Conservation (phyloP, 345 rosid genomes). For the Aquilaria sinensis region DNA sequence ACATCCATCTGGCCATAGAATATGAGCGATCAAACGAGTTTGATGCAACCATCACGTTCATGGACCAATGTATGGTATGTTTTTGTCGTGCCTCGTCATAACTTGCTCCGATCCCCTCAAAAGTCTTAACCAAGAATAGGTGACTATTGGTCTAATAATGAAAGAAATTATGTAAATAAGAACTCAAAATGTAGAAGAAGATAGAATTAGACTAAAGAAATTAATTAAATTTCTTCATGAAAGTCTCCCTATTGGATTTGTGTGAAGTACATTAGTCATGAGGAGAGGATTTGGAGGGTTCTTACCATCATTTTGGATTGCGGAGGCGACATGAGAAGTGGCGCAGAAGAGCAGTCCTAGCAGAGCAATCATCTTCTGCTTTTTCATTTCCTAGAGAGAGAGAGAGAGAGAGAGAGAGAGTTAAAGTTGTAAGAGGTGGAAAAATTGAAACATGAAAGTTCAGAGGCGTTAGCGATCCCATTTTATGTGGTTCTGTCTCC, state of each 20-base stretch:
- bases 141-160: too few relatives aligned
- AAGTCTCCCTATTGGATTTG: not conserved
- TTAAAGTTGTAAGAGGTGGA: not conserved
- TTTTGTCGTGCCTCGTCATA: too few relatives aligned
- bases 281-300: not conserved
- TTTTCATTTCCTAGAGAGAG: slow-evolving; percentile 12
- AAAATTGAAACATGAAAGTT: not conserved
- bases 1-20: too few relatives aligned
- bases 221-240: not conserved
- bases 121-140: too few relatives aligned
- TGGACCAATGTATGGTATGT: too few relatives aligned
- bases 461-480: not conserved
- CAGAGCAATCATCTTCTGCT: slow-evolving; percentile 30
- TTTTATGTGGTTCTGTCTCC: slow-evolving; percentile 23
- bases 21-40: too few relatives aligned
- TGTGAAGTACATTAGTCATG: not conserved
- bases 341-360: slow-evolving; percentile 31
- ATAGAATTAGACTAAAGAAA: too few relatives aligned
- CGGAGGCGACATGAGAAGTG: slow-evolving; percentile 24
- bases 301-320: slow-evolving; percentile 36
- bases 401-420: not conserved
- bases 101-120: too few relatives aligned
- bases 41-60: too few relatives aligned
- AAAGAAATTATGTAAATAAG: too few relatives aligned
- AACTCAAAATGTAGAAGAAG: too few relatives aligned